Percentiles rank a stretch among this genome's conserved stretches.
These are phyloP conservation scores for Trapa incisa DNA, from an alignment of 345 rosid species.

Conservation along the genomic window DNA sequence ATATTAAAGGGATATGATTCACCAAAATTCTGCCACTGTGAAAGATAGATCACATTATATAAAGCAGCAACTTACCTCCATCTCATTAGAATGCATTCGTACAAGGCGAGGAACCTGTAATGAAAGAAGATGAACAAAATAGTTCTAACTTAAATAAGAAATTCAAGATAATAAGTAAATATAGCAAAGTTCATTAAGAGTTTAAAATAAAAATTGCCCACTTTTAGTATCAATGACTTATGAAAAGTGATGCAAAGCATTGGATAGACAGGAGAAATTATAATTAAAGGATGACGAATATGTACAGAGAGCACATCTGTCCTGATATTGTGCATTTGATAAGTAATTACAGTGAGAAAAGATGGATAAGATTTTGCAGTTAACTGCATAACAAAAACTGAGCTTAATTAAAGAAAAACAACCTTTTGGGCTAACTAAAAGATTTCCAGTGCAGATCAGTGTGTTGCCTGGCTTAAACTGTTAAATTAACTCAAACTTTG, in stretches of 20 bases:
- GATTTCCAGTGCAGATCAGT: neutral
- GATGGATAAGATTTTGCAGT: no score
- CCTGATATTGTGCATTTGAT: no score
- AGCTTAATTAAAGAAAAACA: no score
- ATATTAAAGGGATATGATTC: neutral
- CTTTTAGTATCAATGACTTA: neutral
- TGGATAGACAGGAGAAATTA: neutral
- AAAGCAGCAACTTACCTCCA: slow-evolving; percentile 43
- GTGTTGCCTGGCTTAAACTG: neutral
- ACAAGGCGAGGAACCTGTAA: slow-evolving; percentile 86
- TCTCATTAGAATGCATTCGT: slow-evolving; percentile 94
- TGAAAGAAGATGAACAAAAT: slow-evolving; percentile 8
- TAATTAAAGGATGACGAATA: neutral
- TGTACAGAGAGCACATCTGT: neutral
- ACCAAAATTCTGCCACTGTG: neutral
- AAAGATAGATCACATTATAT: neutral
- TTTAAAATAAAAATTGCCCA: neutral
- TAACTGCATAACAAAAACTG: no score
- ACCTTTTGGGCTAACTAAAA: neutral
- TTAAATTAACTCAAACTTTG: neutral
- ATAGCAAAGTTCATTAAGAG: no score
- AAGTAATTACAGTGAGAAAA: no score
- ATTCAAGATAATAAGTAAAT: neutral
- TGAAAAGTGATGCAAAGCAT: neutral
- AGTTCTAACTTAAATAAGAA: neutral